Conservation (phyloP, 306 rosid genomes). For the Canavalia ensiformis region DNA sequence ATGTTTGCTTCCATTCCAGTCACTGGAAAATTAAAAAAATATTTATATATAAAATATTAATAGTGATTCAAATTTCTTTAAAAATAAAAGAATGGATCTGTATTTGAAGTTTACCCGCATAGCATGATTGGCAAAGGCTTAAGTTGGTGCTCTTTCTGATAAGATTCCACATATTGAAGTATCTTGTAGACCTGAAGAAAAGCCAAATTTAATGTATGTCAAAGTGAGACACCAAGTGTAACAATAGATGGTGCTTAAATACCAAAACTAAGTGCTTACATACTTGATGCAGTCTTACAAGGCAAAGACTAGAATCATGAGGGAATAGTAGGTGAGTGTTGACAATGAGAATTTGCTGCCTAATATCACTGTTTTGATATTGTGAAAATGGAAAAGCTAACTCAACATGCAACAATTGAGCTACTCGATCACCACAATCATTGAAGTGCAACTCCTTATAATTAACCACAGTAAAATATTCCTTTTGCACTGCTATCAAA, state of each 20-base stretch:
- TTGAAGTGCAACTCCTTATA: constrained; percentile 61
- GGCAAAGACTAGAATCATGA: constrained; percentile 61
- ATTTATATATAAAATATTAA: neutral
- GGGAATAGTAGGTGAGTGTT: constrained; percentile 68
- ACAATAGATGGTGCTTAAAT: neutral
- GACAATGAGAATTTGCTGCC: constrained; percentile 60
- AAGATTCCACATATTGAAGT: constrained; percentile 78
- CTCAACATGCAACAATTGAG: constrained; percentile 65
- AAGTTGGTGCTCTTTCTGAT: constrained; percentile 76
- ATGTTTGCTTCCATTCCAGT: constrained; percentile 95
- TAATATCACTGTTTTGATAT: constrained; percentile 43
- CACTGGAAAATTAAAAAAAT: constrained; percentile 56
- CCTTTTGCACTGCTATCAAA: constrained; percentile 59
- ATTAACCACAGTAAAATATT: constrained; percentile 52
- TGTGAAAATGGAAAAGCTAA: constrained; percentile 48
- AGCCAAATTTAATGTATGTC: constrained; percentile 25
- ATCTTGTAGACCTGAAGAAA: constrained; percentile 77
- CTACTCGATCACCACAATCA: constrained; percentile 67
- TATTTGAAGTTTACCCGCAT: constrained; percentile 74
- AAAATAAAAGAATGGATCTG: neutral
- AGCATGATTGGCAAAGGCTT: constrained; percentile 81
- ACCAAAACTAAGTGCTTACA: constrained; percentile 25
- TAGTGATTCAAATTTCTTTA: neutral
- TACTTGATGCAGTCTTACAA: constrained; percentile 64
- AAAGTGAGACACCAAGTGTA: neutral